phyloP scores from a whole-genome alignment of 768 basidiomycete genomes.

The Tulasnella sp. region DNA sequence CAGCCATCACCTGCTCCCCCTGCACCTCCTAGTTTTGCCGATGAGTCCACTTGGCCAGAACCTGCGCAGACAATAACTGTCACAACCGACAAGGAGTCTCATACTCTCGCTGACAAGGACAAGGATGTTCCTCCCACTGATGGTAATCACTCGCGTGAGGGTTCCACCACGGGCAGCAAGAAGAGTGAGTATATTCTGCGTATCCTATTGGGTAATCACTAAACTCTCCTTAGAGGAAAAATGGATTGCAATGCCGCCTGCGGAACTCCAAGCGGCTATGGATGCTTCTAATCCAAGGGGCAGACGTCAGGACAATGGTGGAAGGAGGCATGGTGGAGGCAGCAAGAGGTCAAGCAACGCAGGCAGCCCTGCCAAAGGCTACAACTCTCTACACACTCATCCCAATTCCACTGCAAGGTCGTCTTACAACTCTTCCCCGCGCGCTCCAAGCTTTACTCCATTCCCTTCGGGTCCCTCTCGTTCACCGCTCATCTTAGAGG shows the following conservation, averaged over 20 bases:
- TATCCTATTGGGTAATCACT: neutral
- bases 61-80: neutral
- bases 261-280: constrained; percentile 7
- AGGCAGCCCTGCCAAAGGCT: constrained; percentile 5
- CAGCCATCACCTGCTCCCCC: neutral
- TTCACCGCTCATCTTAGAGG: no score
- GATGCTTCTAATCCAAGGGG: neutral
- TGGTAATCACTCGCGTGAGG: constrained; percentile 13
- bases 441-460: neutral
- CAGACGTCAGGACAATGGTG: constrained; percentile 1
- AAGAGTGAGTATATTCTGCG: constrained; percentile 8
- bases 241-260: constrained; percentile 8
- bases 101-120: neutral
- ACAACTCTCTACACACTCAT: neutral
- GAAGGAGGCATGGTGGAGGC: neutral
- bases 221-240: constrained; percentile 2
- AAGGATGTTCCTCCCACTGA: neutral
- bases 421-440: neutral
- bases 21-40: neutral
- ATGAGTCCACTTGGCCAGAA: constrained; percentile 1
- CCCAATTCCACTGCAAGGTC: neutral
- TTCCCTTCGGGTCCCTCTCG: no score
- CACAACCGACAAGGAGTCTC: neutral
- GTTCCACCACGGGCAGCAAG: constrained; percentile 4
- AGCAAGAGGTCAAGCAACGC: constrained; percentile 12